phyloP scores from a whole-genome alignment of 2,329 filamentous ascomycete genomes.

The Pseudogymnoascus verrucosus region DNA sequence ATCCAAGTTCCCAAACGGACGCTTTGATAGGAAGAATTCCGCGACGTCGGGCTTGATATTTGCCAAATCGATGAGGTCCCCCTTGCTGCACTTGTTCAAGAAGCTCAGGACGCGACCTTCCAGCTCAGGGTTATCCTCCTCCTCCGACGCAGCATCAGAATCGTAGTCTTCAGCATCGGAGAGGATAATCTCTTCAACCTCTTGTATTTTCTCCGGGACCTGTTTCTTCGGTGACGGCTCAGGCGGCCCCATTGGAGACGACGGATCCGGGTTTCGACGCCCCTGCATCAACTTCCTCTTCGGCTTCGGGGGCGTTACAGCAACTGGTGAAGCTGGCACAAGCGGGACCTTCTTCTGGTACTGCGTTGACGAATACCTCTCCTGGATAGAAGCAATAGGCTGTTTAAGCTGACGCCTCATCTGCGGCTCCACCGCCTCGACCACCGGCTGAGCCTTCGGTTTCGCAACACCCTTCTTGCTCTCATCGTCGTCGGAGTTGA shows the following conservation, averaged over 20 bases:
- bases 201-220: slow-evolving; percentile 12
- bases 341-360: slow-evolving; percentile 18
- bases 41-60: slow-evolving; percentile 64
- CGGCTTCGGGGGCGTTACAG: slow-evolving; percentile 23
- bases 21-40: slow-evolving; percentile 59
- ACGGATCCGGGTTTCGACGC: slow-evolving; percentile 20
- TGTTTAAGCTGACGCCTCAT: slow-evolving; percentile 48
- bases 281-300: slow-evolving; percentile 28
- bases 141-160: slow-evolving; percentile 21
- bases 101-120: slow-evolving; percentile 61
- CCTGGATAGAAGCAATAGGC: slow-evolving; percentile 46
- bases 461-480: slow-evolving; percentile 6
- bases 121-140: slow-evolving; percentile 36
- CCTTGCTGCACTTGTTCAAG: slow-evolving; percentile 69
- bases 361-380: slow-evolving; percentile 48
- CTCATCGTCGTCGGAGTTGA: slow-evolving; percentile 1
- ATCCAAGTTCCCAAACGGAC: slow-evolving; percentile 63
- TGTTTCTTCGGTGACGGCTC: slow-evolving; percentile 19
- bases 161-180: slow-evolving; percentile 25
- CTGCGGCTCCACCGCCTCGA: slow-evolving; percentile 34
- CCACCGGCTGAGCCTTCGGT: slow-evolving; percentile 13
- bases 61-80: slow-evolving; percentile 76
- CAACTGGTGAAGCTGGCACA: slow-evolving; percentile 8
- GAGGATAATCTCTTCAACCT: slow-evolving; percentile 8
- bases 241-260: slow-evolving; percentile 17